Conservation (phyloP, 1,284 basidiomycete species). For the Clitocybe nebularis region DNA sequence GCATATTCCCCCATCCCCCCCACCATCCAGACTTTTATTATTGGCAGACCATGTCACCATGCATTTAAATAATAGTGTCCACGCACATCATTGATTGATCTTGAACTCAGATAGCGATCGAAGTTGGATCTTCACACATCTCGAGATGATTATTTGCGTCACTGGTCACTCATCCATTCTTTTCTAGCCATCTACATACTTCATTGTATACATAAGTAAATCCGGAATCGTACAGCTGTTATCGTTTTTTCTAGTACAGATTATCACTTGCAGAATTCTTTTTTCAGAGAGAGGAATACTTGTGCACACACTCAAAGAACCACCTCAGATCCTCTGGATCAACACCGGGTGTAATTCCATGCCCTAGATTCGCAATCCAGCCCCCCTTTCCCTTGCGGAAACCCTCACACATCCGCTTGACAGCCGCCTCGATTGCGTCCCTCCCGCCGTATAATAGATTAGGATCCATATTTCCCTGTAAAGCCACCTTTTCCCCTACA, state of each 20-base stretch:
- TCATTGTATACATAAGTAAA: conserved; percentile 8
- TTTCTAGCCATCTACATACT: conserved; percentile 2
- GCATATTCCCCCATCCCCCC: conserved; percentile 16
- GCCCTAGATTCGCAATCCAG: conserved; percentile 97
- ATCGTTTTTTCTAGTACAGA: background rate
- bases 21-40: conserved; percentile 16
- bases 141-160: too few species aligned
- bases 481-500: conserved; percentile 62
- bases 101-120: conserved; percentile 10
- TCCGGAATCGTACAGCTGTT: conserved; percentile 1
- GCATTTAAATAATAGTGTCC: conserved; percentile 8
- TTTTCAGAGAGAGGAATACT: conserved; percentile 49
- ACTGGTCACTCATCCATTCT: background rate
- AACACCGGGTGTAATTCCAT: conserved; percentile 96
- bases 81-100: conserved; percentile 12
- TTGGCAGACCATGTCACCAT: conserved; percentile 11
- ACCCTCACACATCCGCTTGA: conserved; percentile 77
- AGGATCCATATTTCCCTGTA: conserved; percentile 97
- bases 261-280: conserved; percentile 8
- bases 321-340: conserved; percentile 86
- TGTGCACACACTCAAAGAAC: conserved; percentile 90
- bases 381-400: conserved; percentile 67
- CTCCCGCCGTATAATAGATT: conserved; percentile 82
- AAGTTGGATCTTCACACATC: background rate
- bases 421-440: conserved; percentile 85